Conservation (phyloP, 1,284 basidiomycete genomes). For the Ganoderma meredithae region DNA sequence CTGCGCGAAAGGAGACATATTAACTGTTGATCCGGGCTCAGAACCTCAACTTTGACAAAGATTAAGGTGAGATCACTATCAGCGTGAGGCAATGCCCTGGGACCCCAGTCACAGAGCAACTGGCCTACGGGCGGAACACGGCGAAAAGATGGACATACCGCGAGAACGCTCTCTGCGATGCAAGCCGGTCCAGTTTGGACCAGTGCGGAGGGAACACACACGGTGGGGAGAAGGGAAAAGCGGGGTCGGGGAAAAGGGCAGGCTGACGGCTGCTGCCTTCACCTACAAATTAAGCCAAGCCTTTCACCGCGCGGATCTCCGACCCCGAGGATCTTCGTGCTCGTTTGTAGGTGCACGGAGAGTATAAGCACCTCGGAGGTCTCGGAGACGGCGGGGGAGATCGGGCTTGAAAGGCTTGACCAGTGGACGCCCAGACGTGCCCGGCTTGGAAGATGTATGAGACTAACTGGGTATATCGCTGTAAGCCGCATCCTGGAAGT, state of each 20-base stretch:
- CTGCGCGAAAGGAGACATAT: background rate
- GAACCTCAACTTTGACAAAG: background rate
- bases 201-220: background rate
- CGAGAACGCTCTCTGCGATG: background rate
- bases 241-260: background rate
- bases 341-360: background rate
- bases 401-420: background rate
- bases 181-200: background rate
- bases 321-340: background rate
- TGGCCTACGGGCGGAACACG: background rate
- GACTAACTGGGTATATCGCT: background rate
- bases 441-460: background rate
- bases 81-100: background rate
- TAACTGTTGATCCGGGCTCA: background rate
- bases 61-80: slow-evolving; percentile 2
- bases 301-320: background rate
- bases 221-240: background rate
- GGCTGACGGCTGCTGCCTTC: background rate
- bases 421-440: background rate
- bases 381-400: background rate
- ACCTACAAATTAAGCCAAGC: background rate
- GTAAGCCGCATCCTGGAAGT: background rate
- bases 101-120: slow-evolving; percentile 2
- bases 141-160: background rate
- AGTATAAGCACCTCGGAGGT: background rate